A percentile compares a stretch with the other conserved stretches of the same genome.
These are phyloP conservation scores for Akanthomyces lecanii DNA, from an alignment of 2,329 filamentous ascomycete species.

Conservation along the genomic window DNA sequence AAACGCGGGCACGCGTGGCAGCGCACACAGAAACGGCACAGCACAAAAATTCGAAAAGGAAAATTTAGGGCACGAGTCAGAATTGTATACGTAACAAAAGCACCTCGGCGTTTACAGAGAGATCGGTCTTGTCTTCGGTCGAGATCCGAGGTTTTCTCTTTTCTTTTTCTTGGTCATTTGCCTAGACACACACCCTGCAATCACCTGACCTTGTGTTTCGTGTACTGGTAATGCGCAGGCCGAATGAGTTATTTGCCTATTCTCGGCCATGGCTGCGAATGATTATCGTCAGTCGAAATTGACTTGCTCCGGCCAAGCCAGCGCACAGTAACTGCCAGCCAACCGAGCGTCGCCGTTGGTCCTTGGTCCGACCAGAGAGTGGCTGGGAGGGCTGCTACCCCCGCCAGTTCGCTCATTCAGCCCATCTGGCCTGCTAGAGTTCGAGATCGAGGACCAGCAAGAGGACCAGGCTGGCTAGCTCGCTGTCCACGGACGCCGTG, in stretches of 20 bases:
- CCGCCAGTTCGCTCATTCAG: slow-evolving; percentile 7
- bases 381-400: background rate
- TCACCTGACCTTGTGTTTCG: background rate
- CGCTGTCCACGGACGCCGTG: background rate
- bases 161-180: background rate
- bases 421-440: background rate
- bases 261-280: background rate
- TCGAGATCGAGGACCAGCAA: slow-evolving; percentile 2
- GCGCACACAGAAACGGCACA: background rate
- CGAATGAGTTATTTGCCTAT: background rate
- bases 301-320: background rate
- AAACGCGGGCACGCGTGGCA: background rate
- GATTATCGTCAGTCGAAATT: background rate
- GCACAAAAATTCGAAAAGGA: background rate
- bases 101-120: slow-evolving; percentile 10
- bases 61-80: slow-evolving; percentile 5
- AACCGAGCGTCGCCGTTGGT: background rate
- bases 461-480: background rate
- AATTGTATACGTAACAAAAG: background rate
- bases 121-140: slow-evolving; percentile 7
- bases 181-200: slow-evolving; percentile 1
- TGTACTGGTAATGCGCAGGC: background rate
- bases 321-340: no score
- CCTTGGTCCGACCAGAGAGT: background rate
- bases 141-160: slow-evolving; percentile 6